Base-by-base conservation (phyloP, 768 basidiomycete species). In the Calocybe gangraenosa region DNA sequence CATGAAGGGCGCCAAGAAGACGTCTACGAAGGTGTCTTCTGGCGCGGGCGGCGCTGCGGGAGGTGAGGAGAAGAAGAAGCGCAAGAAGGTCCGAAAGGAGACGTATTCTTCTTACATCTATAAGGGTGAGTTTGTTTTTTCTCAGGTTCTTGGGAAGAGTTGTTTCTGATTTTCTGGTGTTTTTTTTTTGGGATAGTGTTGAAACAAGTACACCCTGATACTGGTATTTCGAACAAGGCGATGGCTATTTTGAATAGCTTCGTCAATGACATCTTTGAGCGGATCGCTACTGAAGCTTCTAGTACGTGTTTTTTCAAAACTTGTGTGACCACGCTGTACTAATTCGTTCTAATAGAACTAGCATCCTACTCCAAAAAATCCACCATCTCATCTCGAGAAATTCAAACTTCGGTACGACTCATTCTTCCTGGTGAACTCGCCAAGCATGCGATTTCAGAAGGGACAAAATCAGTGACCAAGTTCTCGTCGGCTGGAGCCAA, bases 351-450 rank as follows among this genome's bases (percentile, higher is more conserved):
- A 49, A 42, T 57, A 92, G 89, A 95, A 71, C 92, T 98, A 60
- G 92, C 94, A 45, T 81, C 91, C 1, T 98, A 98, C 78, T 96
- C 94, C 45, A 95, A 97, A 81, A 95, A 96, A 70, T 96, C 95
- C 2, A 97, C 95, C 35, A 98, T 98, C 66, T 95, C 94, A 15
- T 96, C 92, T 18, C 89, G 95, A 48, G 95, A 98, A 70, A 98
- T 98, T 61, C 95, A 97, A 70, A 98, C 95, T 22, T 79, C 90
- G 32, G 94, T 96, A 40, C 87, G 94, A 46, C 78, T 95, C 36
- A 96, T 98, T 61, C 84, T 98, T 20, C 93, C 94, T 49, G 95
- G 93, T 69, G 94, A 97, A 70, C 82, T 98, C 35, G 89, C 93
- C 61, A 98, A 98, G 76, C 95, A 98, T 64, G 95, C 95, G 44